Base-by-base conservation (phyloP, 495 filamentous ascomycete genomes). In the Aspergillus panamensis region DNA sequence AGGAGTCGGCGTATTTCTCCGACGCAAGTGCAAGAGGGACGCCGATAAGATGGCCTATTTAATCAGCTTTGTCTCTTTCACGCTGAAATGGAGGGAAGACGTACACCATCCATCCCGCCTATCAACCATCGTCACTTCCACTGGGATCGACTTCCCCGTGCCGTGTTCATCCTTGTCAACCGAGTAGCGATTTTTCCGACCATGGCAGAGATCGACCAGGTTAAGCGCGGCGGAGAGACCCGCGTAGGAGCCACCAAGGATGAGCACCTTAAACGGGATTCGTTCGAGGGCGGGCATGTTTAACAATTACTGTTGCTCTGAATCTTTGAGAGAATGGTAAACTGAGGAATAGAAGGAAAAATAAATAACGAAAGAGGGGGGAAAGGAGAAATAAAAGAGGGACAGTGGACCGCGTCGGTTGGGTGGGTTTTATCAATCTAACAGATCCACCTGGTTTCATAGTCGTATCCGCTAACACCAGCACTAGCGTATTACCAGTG, bases 91-190 rank as follows among this genome's bases (percentile, higher is more conserved):
- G 42, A 45, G 19, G 16, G 42, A 45, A 5, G 42, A 29, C 69
- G 63, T 62, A 88, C 85, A 88, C 67, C 80, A 88, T 25, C 87
- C 87, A 76, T 90, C 87, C 20, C 84, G 73, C 57, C 88, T 83
- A 62, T 90, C 86, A 6, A 88, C 80, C 8, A 90, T 74, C 9
- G 85, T 88, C 47, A 88, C 83, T 37, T 87, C 73, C 17, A 88
- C 61, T 1, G 79, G 73, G 33, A 84, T 75, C 14, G 69, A 67
- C 25, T 68, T 66, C 17, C 69, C 51, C 7, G 68, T 66, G 7
- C 65, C 53, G 13, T 66, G 64, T 19, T 60, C 59, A 8, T 69
- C 59, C 7, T 64, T 51, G 20, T 65, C 62, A 32, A 56, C 68
- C 30, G 69, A 70, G 59, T 75, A 77, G 16, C 76, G 71, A 51